Percentiles rank a stretch among this genome's conserved stretches.
Conservation (phyloP, 805 yeast genomes). For the Cephaloascus fragrans region DNA sequence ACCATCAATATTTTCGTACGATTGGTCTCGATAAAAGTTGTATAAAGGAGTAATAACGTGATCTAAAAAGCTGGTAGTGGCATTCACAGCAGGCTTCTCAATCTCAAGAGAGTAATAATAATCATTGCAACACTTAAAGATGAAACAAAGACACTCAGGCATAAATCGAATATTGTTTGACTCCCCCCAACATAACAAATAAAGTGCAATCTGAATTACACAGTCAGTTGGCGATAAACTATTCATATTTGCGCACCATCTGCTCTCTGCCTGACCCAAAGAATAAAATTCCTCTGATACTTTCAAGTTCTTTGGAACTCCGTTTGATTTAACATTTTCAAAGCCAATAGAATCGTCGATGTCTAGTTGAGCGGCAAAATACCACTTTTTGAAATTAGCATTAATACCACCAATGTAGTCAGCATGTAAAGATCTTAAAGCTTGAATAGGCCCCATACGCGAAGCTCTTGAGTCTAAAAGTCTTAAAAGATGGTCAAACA, state of each 20-base stretch:
- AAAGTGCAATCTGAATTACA: conserved; percentile 56
- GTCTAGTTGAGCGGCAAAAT: conserved; percentile 65
- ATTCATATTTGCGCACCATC: conserved; percentile 45
- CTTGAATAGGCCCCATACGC: conserved; percentile 45
- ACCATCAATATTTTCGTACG: conserved; percentile 34
- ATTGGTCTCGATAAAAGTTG: conserved; percentile 44
- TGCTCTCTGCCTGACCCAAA: conserved; percentile 32
- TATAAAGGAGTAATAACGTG: conserved; percentile 71
- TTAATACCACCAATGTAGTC: conserved; percentile 69
- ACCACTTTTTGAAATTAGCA: conserved; percentile 68
- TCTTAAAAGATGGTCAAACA: conserved; percentile 56
- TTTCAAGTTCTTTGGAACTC: conserved; percentile 9
- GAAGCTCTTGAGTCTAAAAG: conserved; percentile 62
- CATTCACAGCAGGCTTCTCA: conserved; percentile 16
- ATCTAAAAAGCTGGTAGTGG: conserved; percentile 40
- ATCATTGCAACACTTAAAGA: conserved; percentile 74
- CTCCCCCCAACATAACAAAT: conserved; percentile 81
- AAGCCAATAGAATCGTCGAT: conserved; percentile 38
- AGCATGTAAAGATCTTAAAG: conserved; percentile 54
- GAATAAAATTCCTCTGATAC: conserved; percentile 8
- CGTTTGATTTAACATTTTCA: conserved; percentile 14
- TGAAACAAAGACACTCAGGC: conserved; percentile 84
- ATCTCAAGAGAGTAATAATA: conserved; percentile 40
- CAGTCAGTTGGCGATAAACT: conserved; percentile 41
- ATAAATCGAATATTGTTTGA: conserved; percentile 78